phyloP scores from a whole-genome alignment of 139 green algal species.

The Chlorella vulgaris region DNA sequence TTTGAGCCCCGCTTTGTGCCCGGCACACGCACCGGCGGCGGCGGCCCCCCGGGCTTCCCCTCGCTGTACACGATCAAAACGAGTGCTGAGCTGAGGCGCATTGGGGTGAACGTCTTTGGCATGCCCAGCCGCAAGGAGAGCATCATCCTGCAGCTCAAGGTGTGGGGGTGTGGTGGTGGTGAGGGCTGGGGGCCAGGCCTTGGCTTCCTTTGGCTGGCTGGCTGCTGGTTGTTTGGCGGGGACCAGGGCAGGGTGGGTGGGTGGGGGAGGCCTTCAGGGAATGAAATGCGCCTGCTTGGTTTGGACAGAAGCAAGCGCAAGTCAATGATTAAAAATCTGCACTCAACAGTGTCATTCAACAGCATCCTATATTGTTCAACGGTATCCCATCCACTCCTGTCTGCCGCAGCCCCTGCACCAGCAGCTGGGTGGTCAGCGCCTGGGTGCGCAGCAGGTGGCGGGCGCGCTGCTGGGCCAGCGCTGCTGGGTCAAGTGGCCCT shows the following conservation, averaged over 20 bases:
- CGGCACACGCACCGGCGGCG: conserved; percentile 65
- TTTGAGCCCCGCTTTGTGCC: conserved; percentile 70
- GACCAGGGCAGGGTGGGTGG: no score
- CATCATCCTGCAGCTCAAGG: conserved; percentile 72
- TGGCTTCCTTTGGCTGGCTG: no score
- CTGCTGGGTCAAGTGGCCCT: conserved; percentile 89
- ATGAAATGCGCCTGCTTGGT: no score
- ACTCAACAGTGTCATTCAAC: no score
- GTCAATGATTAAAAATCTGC: no score
- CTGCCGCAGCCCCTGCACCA: background rate
- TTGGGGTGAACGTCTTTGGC: conserved; percentile 84
- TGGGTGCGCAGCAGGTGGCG: conserved; percentile 42
- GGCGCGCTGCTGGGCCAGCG: conserved; percentile 64
- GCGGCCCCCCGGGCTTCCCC: conserved; percentile 67
- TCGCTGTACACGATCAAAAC: conserved; percentile 73
- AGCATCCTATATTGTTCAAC: background rate
- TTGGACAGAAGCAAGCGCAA: no score
- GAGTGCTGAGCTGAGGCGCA: conserved; percentile 52
- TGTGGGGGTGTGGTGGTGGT: conserved; percentile 22
- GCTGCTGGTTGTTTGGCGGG: no score
- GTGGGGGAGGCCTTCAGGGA: no score
- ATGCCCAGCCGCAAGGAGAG: conserved; percentile 80
- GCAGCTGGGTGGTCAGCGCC: conserved; percentile 21
- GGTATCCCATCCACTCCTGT: background rate
- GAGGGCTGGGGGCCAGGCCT: background rate